Percentiles rank a stretch among this genome's conserved stretches.
These are phyloP conservation scores for Castanea crenata DNA, from an alignment of 306 rosid genomes.

Conservation along the genomic window DNA sequence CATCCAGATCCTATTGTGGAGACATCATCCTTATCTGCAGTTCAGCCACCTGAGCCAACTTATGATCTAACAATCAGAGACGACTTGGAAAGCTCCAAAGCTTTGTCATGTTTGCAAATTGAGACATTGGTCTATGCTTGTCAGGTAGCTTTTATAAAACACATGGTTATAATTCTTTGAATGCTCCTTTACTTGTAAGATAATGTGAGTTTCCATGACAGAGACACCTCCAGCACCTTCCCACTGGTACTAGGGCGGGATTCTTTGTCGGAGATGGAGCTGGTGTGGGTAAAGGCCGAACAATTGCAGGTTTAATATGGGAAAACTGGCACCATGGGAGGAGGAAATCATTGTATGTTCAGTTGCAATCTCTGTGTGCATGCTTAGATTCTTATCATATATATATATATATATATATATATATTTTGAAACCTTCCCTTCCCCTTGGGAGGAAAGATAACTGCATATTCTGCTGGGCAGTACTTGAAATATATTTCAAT, in stretches of 20 bases:
- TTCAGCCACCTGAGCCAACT: conserved; percentile 99
- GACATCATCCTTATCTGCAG: conserved; percentile 94
- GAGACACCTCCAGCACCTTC: conserved; percentile 92
- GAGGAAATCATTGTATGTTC: conserved; percentile 84
- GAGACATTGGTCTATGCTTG: conserved; percentile 95
- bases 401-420: background rate
- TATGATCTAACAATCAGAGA: conserved; percentile 72
- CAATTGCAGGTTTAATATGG: conserved; percentile 94
- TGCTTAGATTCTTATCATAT: background rate
- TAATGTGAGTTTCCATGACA: conserved; percentile 51
- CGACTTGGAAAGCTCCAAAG: conserved; percentile 57
- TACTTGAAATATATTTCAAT: background rate
- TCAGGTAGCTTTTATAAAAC: conserved; percentile 73
- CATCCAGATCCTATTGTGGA: conserved; percentile 98
- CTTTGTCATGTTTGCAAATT: conserved; percentile 95
- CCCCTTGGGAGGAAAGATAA: background rate
- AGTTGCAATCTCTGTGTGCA: conserved; percentile 20
- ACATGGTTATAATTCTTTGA: conserved; percentile 21
- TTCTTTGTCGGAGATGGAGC: conserved; percentile 98
- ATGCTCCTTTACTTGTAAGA: conserved; percentile 23
- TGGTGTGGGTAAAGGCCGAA: conserved; percentile 99
- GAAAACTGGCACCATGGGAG: conserved; percentile 90
- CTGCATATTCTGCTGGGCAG: background rate
- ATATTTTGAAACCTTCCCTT: background rate
- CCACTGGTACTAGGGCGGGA: conserved; percentile 76